Evolutionary conservation across 1,284 basidiomycete genomes (phyloP), one percentile per base, ranked within the genome.

Genomic region (Sparassis latifolia): DNA sequence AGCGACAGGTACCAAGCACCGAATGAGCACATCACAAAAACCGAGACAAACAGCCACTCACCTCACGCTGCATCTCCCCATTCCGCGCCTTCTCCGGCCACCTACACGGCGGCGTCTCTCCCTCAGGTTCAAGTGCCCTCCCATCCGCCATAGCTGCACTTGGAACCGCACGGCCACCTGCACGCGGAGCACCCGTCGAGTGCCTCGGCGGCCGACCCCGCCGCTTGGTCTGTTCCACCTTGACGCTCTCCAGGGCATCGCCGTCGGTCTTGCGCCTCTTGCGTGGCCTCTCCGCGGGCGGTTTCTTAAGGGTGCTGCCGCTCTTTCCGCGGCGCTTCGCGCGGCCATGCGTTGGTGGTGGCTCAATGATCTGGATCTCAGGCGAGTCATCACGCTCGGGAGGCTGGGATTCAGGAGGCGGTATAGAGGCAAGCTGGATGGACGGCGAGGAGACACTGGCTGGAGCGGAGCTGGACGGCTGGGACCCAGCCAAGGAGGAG

Each of bases 191-290:
- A 5, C 27, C 44, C 32, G 32, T 4, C n/a, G 9, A 5, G 7
- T 29, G 37, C 42, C 47, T 49, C 27, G 29, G 52, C 5, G 48
- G 44, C 20, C 39, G 44, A 30, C 42, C 33, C 20, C 10, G 10
- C 1, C 33, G 30, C 10, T 20, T 33, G 30, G 32, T 3, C 33
- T 42, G 30, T 30, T 30, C 4, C 41, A 30, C 7, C 2, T 12
- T n/a, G 12, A 5, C 30, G 20, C 20, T 10, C 28, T n/a, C n/a
- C 5, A 29, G 5, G 40, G 29, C 27, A 42, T 31, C n/a, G 4
- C 31, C 48, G 4, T 53, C 52, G n/a, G 52, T 53, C 38, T 53
- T 53, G 38, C 49, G 52, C 38, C 44, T 37, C 33, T 53, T 53
- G 6, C 38, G 45, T 37, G 48, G 49, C 32, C 39, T 42, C 32